phyloP scores from a whole-genome alignment of 2,329 filamentous ascomycete species.

The Celoporthe dispersa region DNA sequence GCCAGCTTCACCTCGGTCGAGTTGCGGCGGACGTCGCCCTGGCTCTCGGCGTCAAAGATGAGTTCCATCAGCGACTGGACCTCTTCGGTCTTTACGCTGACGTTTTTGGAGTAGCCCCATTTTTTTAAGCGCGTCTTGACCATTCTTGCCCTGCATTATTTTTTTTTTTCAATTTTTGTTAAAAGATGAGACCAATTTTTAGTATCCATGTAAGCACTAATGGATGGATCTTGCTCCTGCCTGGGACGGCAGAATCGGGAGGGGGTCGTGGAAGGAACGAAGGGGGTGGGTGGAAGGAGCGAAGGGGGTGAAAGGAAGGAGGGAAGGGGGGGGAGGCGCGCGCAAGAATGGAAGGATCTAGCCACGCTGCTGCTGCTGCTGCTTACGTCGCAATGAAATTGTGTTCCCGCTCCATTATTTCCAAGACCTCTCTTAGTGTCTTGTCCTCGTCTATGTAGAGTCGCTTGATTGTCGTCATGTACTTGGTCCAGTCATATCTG shows the following conservation, averaged over 20 bases:
- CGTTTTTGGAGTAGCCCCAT: slow-evolving; percentile 31
- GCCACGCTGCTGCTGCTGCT: too few relatives aligned
- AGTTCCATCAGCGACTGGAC: slow-evolving; percentile 26
- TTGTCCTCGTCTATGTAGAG: slow-evolving; percentile 33
- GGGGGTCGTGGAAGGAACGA: too few relatives aligned
- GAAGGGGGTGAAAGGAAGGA: too few relatives aligned
- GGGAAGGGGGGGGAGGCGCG: neutral
- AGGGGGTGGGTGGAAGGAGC: too few relatives aligned
- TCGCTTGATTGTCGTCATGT: slow-evolving; percentile 30
- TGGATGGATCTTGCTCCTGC: too few relatives aligned
- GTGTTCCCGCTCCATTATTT: slow-evolving; percentile 31
- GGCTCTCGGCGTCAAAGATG: slow-evolving; percentile 26
- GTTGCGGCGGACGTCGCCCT: slow-evolving; percentile 22
- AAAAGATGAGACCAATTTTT: neutral
- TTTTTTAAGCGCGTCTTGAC: slow-evolving; percentile 31
- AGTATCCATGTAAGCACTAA: slow-evolving; percentile 21
- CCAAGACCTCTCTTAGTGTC: slow-evolving; percentile 32
- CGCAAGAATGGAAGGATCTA: neutral
- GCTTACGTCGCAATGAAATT: slow-evolving; percentile 33
- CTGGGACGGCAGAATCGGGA: too few relatives aligned
- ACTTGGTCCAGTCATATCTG: slow-evolving; percentile 30
- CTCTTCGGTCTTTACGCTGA: slow-evolving; percentile 30
- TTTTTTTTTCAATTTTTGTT: neutral
- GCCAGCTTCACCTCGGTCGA: slow-evolving; percentile 27
- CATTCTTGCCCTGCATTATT: slow-evolving; percentile 21